Conservation (phyloP, 148 eudicot genomes). For the Polygonum aviculare region DNA sequence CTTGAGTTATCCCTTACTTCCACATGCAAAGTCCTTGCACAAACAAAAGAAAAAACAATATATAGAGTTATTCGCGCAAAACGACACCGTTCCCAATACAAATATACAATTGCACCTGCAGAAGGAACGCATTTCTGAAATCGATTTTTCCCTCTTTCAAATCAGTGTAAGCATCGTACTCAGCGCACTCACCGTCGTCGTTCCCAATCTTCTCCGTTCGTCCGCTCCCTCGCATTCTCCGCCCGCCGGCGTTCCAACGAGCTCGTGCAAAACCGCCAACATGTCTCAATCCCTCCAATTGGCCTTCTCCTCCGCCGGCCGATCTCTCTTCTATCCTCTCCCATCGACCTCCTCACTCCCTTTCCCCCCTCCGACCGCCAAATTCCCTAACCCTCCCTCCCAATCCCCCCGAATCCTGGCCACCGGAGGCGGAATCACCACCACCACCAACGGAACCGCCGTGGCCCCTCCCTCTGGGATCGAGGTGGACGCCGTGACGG, state of each 20-base stretch:
- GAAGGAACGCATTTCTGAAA: too few relatives aligned
- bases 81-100: too few relatives aligned
- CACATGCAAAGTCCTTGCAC: too few relatives aligned
- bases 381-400: constrained; percentile 4
- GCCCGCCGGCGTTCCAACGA: neutral
- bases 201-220: too few relatives aligned
- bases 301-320: constrained; percentile 22
- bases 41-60: too few relatives aligned
- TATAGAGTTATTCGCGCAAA: too few relatives aligned
- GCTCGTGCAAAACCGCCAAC: neutral
- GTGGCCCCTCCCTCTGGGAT: constrained; percentile 20
- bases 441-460: constrained; percentile 12
- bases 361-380: constrained; percentile 8
- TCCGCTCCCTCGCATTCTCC: constrained; percentile 1
- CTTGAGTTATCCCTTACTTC: too few relatives aligned
- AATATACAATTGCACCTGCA: too few relatives aligned
- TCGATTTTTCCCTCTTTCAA: too few relatives aligned
- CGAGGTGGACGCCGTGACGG: constrained; percentile 80
- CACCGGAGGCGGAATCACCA: too few relatives aligned
- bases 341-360: constrained; percentile 13
- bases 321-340: constrained; percentile 13
- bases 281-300: constrained; percentile 42
- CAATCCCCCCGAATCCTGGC: constrained; percentile 7
- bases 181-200: too few relatives aligned
- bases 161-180: too few relatives aligned